phyloP scores from a whole-genome alignment of 176 grass and related monocot genomes.

The Rhipidocladum racemiflorum region DNA sequence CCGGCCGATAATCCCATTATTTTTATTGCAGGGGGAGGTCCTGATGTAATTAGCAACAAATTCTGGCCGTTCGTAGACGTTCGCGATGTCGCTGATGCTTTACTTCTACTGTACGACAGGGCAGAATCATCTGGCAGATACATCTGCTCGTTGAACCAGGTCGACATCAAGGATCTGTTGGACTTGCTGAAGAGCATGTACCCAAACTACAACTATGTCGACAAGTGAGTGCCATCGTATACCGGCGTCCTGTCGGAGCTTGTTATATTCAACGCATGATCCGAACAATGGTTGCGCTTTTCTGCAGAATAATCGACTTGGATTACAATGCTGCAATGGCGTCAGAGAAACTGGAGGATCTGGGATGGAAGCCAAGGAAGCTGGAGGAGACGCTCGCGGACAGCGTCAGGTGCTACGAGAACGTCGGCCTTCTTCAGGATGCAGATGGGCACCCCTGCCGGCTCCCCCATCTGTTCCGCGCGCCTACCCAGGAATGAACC shows the following conservation, averaged over 20 bases:
- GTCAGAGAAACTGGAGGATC: slow-evolving; percentile 35
- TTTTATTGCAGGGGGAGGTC: slow-evolving; percentile 27
- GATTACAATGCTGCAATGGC: background rate
- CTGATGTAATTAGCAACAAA: slow-evolving; percentile 15
- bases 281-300: background rate
- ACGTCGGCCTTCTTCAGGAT: slow-evolving; percentile 36
- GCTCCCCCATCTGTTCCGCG: background rate
- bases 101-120: slow-evolving; percentile 36
- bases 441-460: background rate
- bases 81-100: slow-evolving; percentile 27
- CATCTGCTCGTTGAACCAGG: slow-evolving; percentile 27
- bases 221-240: slow-evolving; percentile 19
- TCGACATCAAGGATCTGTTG: background rate
- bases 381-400: slow-evolving; percentile 46
- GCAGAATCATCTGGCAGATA: slow-evolving; percentile 29
- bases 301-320: slow-evolving; percentile 24
- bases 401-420: slow-evolving; percentile 31
- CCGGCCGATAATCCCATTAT: background rate
- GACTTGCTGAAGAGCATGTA: slow-evolving; percentile 35
- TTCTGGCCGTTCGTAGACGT: slow-evolving; percentile 27
- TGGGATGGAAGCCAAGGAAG: slow-evolving; percentile 47
- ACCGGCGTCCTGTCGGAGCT: background rate
- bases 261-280: background rate
- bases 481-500: background rate
- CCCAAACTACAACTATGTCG: slow-evolving; percentile 40